Conservation (phyloP, 192 early-diverging fungal genomes). For the Podila verticillata region DNA sequence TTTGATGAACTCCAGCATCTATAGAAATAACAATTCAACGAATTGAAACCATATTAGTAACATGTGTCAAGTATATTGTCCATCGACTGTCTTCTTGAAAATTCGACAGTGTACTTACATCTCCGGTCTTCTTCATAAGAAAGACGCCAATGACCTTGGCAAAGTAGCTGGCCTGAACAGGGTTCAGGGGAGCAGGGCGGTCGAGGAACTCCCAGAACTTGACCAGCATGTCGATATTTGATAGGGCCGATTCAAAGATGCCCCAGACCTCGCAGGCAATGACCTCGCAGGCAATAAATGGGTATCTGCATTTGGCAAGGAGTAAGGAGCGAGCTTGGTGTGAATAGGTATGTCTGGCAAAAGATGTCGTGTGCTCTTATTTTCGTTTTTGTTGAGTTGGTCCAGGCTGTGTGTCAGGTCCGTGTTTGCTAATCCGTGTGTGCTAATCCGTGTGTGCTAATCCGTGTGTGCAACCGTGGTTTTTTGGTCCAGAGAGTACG, state of each 20-base stretch:
- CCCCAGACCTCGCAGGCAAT: slow-evolving; percentile 80
- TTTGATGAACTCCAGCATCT: slow-evolving; percentile 90
- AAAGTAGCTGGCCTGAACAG: slow-evolving; percentile 92
- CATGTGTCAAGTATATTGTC: too few relatives aligned
- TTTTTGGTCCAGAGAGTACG: too few relatives aligned
- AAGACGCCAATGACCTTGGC: slow-evolving; percentile 90
- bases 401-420: neutral
- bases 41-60: too few relatives aligned
- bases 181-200: slow-evolving; percentile 75
- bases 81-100: neutral
- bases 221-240: slow-evolving; percentile 77
- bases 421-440: neutral
- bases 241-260: slow-evolving; percentile 78
- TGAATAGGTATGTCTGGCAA: neutral
- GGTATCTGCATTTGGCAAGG: slow-evolving; percentile 67
- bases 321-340: neutral
- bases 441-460: too few relatives aligned
- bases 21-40: neutral
- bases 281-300: slow-evolving; percentile 84
- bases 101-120: slow-evolving; percentile 63
- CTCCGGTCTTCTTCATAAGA: slow-evolving; percentile 87
- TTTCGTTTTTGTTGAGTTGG: neutral
- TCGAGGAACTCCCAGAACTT: slow-evolving; percentile 90
- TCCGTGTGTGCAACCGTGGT: too few relatives aligned
- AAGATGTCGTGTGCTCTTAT: neutral